Conservation (phyloP, 257 asterid genomes). For the Fraxinus excelsior region DNA sequence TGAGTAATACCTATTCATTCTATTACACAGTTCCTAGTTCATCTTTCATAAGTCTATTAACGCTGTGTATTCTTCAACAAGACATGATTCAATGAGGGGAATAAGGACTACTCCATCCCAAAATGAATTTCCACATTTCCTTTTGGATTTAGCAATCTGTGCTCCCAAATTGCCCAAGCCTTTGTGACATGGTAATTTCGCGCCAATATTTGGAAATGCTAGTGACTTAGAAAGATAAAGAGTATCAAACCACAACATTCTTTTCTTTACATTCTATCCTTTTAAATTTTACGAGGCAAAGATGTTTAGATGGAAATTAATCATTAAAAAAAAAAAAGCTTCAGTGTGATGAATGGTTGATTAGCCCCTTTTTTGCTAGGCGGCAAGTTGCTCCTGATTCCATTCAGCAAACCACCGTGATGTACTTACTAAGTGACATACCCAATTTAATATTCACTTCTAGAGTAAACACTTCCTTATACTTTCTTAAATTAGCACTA, state of each 20-base stretch:
- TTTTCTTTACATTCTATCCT: not conserved
- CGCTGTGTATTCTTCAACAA: conserved; percentile 1
- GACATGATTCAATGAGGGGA: conserved; percentile 1
- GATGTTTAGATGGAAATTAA: not conserved
- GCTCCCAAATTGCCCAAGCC: not conserved
- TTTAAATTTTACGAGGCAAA: not conserved
- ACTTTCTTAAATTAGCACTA: not conserved
- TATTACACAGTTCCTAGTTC: too few relatives aligned
- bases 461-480: not conserved
- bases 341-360: not conserved
- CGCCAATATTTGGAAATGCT: not conserved
- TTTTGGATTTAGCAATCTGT: not conserved
- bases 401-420: not conserved
- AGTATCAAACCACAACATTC: not conserved
- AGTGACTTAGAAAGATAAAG: not conserved
- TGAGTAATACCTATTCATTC: too few relatives aligned
- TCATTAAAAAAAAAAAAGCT: not conserved
- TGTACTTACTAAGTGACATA: not conserved
- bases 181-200: not conserved
- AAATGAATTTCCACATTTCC: not conserved
- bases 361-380: not conserved
- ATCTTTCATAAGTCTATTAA: not conserved
- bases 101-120: conserved; percentile 9
- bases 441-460: not conserved
- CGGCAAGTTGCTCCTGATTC: not conserved